A percentile compares a stretch with the other conserved stretches of the same genome.
phyloP scores from a whole-genome alignment of 164 flowering plant genomes.

The Magnolia changhungtana region DNA sequence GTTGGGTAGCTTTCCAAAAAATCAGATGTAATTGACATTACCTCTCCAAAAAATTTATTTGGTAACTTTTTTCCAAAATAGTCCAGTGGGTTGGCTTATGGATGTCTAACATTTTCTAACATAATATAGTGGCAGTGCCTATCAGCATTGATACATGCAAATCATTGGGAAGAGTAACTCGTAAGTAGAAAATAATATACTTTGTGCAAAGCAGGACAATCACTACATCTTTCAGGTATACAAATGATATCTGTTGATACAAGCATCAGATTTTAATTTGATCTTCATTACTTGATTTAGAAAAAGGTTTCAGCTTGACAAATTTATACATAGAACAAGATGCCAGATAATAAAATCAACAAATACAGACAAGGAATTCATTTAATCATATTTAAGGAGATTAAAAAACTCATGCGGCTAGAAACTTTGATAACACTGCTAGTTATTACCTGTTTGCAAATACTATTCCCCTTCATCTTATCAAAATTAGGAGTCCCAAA shows the following conservation, averaged over 20 bases:
- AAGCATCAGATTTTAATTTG: not conserved
- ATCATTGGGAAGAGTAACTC: not conserved
- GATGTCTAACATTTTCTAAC: not conserved
- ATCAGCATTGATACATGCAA: not conserved
- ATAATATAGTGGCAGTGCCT: not conserved
- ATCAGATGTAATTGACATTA: too few species aligned
- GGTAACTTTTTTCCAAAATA: not conserved
- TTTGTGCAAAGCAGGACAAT: not conserved
- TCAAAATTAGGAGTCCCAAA: constrained; percentile 92
- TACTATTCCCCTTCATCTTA: constrained; percentile 69
- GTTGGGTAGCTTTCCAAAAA: too few species aligned
- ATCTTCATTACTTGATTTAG: not conserved
- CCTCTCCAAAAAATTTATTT: not conserved
- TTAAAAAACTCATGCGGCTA: not conserved
- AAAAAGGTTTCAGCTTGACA: not conserved
- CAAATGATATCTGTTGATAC: not conserved
- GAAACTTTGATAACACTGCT: not conserved
- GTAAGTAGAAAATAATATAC: not conserved
- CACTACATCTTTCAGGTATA: not conserved
- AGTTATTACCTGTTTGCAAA: constrained; percentile 82
- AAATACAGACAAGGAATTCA: not conserved
- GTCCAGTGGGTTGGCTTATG: not conserved
- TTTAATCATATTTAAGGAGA: constrained; percentile 2
- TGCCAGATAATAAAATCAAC: not conserved
- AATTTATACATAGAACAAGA: not conserved